Evolutionary conservation across 2,329 filamentous ascomycete species (phyloP), one percentile per base, ranked within the genome.

Genomic region (Pleoardoris graminearum): DNA sequence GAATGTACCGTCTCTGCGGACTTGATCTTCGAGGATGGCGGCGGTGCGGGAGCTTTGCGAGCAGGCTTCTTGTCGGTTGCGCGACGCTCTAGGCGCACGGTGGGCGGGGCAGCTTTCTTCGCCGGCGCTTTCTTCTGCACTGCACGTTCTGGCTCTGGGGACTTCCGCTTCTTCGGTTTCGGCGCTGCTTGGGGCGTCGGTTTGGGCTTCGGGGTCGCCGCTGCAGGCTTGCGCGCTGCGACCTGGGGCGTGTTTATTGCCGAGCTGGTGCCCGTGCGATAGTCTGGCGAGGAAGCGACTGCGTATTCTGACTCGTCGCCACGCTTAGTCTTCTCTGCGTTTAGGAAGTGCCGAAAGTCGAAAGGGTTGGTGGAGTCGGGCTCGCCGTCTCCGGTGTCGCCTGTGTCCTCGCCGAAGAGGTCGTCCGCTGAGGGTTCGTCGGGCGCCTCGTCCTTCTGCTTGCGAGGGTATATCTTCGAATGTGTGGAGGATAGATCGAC

Each of bases 401-500:
- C 58, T 1, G 48, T 53, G 2, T 57, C 55, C 23, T 66, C 65
- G 39, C 67, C 66, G 57, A 71, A 67, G 8, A 67, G 58, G 43
- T 69, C 61, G 11, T 68, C 67, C 1, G 61, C 61, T 4, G 51
- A 62, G 6, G 23, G 32, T 2, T 43, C 33, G 1, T 73, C 70
- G 8, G 66, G 65, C n/a, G 64, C 65, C 51, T 61, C 54, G 4
- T 54, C 59, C 45, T 56, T 67, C 55, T 52, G 36, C 48, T 65
- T 70, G 57, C 57, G 62, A 7, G 61, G 67, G 44, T 65, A 75
- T 78, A 94, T 79, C 54, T 90, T 89, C 8, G 85, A 79, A 67
- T 90, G 86, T 65, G 87, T 81, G 44, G 84, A 81, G 42, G 83
- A 80, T 35, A 95, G 78, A 63, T 81, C 84, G 25, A 83, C 82